Base-by-base conservation (phyloP, 148 eudicot genomes). In the Chenopodium formosanum region DNA sequence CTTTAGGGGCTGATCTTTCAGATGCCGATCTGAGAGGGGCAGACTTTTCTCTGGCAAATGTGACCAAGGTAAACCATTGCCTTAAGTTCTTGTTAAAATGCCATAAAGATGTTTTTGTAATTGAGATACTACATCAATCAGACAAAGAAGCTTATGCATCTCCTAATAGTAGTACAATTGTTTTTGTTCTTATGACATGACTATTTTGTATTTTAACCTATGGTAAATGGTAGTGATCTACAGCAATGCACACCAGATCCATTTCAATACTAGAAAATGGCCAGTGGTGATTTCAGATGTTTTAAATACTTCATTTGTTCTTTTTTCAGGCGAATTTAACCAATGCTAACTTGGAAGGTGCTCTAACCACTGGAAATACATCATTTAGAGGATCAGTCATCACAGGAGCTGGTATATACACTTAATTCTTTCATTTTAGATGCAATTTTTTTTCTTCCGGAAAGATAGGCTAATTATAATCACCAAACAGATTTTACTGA, bases 311-410 rank as follows among this genome's bases (percentile, higher is more conserved):
- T 9, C 46, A 9, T 52, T 40, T 12, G 14, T 76, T 37, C 31
- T 32, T 47, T 75, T 10, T 83, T 78, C 87, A 95, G 98, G 98
- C 73, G 47, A 95, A 95, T 86, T 84, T 95, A 83, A 91, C 82
- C 73, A 92, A 94, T 89, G 97, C 99, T 78, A 94, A 93, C 90
- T 88, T 95, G 84, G 99, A 95, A 90, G 98, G 99, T 73, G 99
- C 99, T 80, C 84, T 90, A 48, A 79, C 84, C 48, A 95, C 97
- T 3, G 97, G 99, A 19, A 95, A 94, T 79, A 95, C 99, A 70
- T 94, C 99, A 77, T 95, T 95, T 84, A 92, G 74, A 87, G 98
- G 99, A 47, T 89, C 99, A 71, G 80, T 53, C 63, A 92, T 95
- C 84, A 91, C 92, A 32, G 99, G 99, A 65, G 99, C 99, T 83